A percentile compares a stretch with the other conserved stretches of the same genome.
These are phyloP conservation scores for Hirsutella rhossiliensis DNA, from an alignment of 2,329 filamentous ascomycete species.

Conservation along the genomic window DNA sequence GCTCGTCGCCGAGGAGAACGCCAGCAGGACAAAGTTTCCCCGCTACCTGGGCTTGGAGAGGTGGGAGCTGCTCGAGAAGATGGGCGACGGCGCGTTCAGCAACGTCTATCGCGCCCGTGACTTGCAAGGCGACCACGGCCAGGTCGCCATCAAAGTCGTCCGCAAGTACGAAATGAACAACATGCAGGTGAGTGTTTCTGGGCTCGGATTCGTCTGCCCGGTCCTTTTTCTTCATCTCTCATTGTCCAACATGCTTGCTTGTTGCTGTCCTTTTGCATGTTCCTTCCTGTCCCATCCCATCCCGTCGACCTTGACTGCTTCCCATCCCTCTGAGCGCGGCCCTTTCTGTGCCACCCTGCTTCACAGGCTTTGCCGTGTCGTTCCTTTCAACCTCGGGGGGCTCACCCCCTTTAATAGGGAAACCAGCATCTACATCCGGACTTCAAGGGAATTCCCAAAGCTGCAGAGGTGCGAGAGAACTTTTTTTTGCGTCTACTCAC, in stretches of 20 bases:
- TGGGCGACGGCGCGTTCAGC: slow-evolving; percentile 98
- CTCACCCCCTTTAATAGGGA: slow-evolving; percentile 50
- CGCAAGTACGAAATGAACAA: slow-evolving; percentile 99
- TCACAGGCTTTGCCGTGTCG: slow-evolving; percentile 7
- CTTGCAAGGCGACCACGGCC: slow-evolving; percentile 52
- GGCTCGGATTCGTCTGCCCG: slow-evolving; percentile 1
- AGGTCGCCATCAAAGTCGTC: slow-evolving; percentile 97
- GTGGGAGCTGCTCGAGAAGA: slow-evolving; percentile 85
- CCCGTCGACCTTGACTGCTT: neutral
- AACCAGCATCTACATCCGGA: slow-evolving; percentile 89
- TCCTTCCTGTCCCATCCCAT: slow-evolving; percentile 1
- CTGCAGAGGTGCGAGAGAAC: slow-evolving; percentile 79
- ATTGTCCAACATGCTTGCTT: neutral
- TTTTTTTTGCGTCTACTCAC: slow-evolving; percentile 21
- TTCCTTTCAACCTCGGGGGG: slow-evolving; percentile 28
- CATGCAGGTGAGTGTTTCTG: slow-evolving; percentile 72
- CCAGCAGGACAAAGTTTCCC: slow-evolving; percentile 74
- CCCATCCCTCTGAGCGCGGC: no score
- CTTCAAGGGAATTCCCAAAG: slow-evolving; percentile 89
- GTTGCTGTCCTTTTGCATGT: neutral
- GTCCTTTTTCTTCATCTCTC: slow-evolving; percentile 6
- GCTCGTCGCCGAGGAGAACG: slow-evolving; percentile 85
- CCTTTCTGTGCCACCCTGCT: neutral
- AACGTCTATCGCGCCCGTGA: slow-evolving; percentile 92
- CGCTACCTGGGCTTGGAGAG: slow-evolving; percentile 37